Base-by-base conservation (phyloP, 805 yeast species). In the Cyberlindnera maritima region DNA sequence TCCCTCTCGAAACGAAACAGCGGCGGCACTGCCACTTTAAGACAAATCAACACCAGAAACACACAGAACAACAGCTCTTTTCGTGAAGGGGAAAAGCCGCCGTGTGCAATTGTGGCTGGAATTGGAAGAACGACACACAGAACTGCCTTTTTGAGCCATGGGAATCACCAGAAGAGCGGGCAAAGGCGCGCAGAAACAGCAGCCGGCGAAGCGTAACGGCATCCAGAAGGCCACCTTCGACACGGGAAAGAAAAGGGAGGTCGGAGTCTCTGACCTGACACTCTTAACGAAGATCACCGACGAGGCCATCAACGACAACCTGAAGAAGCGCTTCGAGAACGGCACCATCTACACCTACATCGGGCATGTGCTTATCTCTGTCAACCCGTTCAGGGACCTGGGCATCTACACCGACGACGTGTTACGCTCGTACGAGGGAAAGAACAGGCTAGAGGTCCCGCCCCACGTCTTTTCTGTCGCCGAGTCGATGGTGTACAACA, bases 381-480 rank as follows among this genome's bases (percentile, higher is more conserved):
- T 94, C 41, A 94, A 94, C 61, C 99, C 99, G 2, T 94, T 94
- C 71, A 81, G 90, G 54, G 99, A 94, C 65, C 72, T 94, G 61
- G 99, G 99, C 2, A 94, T 94, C 43, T 94, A 94, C 68, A 89
- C 97, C 8, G 86, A 81, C 41, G 83, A 81, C 19, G 82, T 83
- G 2, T 71, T 92, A 54, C 79, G 80, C 48, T 73, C 85, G 17
- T 94, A 94, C 63, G 81, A 83, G 65, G 96, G 96, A 52, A 90
- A 91, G 66, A 94, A 94, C 67, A 76, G 99, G 59, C 73, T 94
- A 49, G 99, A 94, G 69, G 96, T 87, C 25, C 96, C 98, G 15
- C 99, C 99, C 3, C 99, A 94, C 68, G 99, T 94, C 26, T 94
- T 85, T 68, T 96, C 98, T 44, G 90, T 94, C 60, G 99, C 99